Percentiles rank a stretch among this genome's conserved stretches.
Conservation (phyloP, 208 protist species). For the Leishmania guyanensis region DNA sequence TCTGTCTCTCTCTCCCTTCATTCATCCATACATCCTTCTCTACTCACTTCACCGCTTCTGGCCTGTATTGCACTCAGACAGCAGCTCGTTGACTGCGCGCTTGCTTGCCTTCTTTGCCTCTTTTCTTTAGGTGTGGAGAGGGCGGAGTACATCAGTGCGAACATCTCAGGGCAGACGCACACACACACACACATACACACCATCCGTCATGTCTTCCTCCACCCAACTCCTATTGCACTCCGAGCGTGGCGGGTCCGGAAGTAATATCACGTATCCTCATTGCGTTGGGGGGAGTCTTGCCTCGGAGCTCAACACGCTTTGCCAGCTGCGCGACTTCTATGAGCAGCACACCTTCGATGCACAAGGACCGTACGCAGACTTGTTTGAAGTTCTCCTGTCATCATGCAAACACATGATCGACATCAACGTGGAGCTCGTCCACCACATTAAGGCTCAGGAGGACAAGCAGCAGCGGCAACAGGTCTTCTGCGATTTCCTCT, state of each 20-base stretch:
- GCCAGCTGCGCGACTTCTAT: slow-evolving; percentile 47
- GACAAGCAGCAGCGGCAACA: slow-evolving; percentile 11
- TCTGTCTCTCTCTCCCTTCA: not conserved
- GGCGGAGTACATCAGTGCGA: not conserved
- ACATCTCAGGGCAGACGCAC: not conserved
- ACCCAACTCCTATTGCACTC: not conserved
- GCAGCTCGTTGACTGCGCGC: not conserved
- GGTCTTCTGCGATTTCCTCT: slow-evolving; percentile 16
- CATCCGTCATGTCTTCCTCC: not conserved
- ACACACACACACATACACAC: not conserved
- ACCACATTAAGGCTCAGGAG: slow-evolving; percentile 13
- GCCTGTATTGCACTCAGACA: too few species aligned
- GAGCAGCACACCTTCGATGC: slow-evolving; percentile 74
- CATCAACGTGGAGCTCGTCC: slow-evolving; percentile 24
- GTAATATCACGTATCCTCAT: slow-evolving; percentile 7
- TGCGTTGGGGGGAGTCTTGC: slow-evolving; percentile 7
- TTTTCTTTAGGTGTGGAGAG: not conserved
- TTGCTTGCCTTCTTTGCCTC: not conserved
- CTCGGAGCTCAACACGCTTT: slow-evolving; percentile 35
- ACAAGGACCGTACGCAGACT: slow-evolving; percentile 63
- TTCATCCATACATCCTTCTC: not conserved
- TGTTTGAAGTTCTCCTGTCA: slow-evolving; percentile 70
- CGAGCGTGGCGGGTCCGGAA: not conserved
- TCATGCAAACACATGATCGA: slow-evolving; percentile 68
- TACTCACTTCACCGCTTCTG: too few species aligned